Evolutionary conservation across 2,329 filamentous ascomycete species (phyloP), one percentile per base, ranked within the genome.

Genomic region (Phaeosphaeria sp.): DNA sequence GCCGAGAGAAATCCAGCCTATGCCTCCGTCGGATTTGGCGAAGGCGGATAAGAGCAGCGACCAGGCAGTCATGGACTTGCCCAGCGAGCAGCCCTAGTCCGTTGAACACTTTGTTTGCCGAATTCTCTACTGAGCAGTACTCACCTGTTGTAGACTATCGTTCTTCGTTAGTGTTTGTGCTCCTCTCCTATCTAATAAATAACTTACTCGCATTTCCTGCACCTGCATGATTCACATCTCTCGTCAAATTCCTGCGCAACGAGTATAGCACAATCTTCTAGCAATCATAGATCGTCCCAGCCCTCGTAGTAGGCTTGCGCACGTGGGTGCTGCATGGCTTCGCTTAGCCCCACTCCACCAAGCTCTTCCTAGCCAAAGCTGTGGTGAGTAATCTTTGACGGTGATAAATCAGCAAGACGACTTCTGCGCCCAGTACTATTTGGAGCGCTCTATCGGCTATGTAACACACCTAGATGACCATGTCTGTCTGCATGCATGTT

Each of bases 1-100:
- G 42, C 60, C 60, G 1, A 33, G 39, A 0, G 53, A 54, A 9
- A 49, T 18, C 7, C 60, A 63, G 55, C 55, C 58, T n/a, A 43
- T 48, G 55, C 33, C 44, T 25, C 46, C 46, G 21, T 6, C 42
- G 18, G 42, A 44, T 4, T 18, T 9, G 42, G 18, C 42, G 17
- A 44, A 44, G 42, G 18, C 9, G 42, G 6, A 36, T 13, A 6
- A 13, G 30, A 13, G 11, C 11, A 36, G 42, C 18, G n/a, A 44
- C 6, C 42, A 44, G 18, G n/a, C 21, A 21, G 42, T 44, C 42
- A 44, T 44, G n/a, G 42, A 3, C 11, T 22, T 44, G 21, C 42
- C 42, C 7, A 44, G 15, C 9, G 42, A 7, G 8, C 18, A 20
- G 42, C 42, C 42, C 42, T 44, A 44, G 30, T 30, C 11, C 25